Evolutionary conservation across 2,329 filamentous ascomycete species (phyloP).

Genomic region (Phyllosticta paracitricarpa): DNA sequence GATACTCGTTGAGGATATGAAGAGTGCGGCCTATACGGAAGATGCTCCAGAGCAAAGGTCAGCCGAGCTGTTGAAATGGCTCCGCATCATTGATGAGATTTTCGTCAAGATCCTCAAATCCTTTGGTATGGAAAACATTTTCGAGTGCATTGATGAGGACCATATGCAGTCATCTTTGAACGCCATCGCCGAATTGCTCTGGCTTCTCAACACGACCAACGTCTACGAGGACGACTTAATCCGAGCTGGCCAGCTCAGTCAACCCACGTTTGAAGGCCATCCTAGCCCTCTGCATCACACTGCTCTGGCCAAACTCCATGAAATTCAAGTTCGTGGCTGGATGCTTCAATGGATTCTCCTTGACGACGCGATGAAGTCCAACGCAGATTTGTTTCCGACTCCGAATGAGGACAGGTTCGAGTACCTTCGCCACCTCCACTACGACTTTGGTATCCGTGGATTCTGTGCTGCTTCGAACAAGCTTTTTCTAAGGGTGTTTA

Average conservation of each 20-base stretch:
- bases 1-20: conserved; percentile 64
- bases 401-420: conserved; percentile 66
- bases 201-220: conserved; percentile 67
- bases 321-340: conserved; percentile 84
- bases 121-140: conserved; percentile 57
- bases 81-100: conserved; percentile 71
- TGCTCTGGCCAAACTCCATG: conserved; percentile 58
- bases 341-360: conserved; percentile 74
- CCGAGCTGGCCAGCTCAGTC: conserved; percentile 60
- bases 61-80: conserved; percentile 59
- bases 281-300: conserved; percentile 17
- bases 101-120: conserved; percentile 61
- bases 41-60: conserved; percentile 54
- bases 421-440: conserved; percentile 71
- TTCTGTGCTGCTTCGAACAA: conserved; percentile 81
- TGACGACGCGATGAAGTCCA: conserved; percentile 62
- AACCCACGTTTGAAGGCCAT: conserved; percentile 48
- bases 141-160: conserved; percentile 74
- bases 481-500: conserved; percentile 80
- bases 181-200: conserved; percentile 60
- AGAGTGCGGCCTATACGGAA: conserved; percentile 46
- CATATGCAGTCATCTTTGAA: conserved; percentile 65
- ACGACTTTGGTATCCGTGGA: conserved; percentile 71
- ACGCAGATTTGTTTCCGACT: conserved; percentile 51
- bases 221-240: conserved; percentile 83